Conservation (phyloP, 163 green algal genomes). For the Chlamydomonas reinhardtii region DNA sequence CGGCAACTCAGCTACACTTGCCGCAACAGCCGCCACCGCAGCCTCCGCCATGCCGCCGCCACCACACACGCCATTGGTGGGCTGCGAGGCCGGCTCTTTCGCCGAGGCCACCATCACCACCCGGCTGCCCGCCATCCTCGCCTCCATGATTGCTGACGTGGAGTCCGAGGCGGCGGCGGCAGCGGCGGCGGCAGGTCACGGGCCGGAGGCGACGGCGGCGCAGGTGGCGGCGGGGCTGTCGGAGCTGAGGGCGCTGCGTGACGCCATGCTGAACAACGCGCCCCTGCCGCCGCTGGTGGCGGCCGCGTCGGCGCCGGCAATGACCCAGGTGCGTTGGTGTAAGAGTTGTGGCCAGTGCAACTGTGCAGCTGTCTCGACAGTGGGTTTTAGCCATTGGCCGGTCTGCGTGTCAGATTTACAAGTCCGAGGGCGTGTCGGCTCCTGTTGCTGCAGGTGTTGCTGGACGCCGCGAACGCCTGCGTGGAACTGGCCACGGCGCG, state of each 20-base stretch:
- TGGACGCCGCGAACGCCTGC: constrained; percentile 27
- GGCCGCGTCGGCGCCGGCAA: not conserved
- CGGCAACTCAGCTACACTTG: no score
- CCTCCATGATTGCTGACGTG: constrained; percentile 48
- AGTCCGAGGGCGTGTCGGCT: no score
- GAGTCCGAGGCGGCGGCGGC: not conserved
- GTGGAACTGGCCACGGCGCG: constrained; percentile 11
- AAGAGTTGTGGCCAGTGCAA: no score
- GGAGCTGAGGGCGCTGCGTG: constrained; percentile 11
- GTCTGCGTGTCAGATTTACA: no score
- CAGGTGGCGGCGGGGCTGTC: constrained; percentile 2
- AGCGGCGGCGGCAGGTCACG: not conserved
- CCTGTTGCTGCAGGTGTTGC: constrained; percentile 5
- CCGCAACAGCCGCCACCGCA: no score
- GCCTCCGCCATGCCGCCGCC: constrained; percentile 14
- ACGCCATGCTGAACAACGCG: constrained; percentile 1
- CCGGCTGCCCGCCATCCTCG: constrained; percentile 60
- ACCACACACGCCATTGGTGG: constrained; percentile 33
- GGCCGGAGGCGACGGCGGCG: not conserved
- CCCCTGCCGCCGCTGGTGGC: not conserved
- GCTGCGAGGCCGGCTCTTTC: constrained; percentile 57
- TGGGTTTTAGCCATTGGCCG: not conserved
- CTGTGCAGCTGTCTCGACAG: no score
- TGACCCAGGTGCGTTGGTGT: constrained; percentile 19
- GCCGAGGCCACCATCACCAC: constrained; percentile 57